Conservation (phyloP, 2,329 filamentous ascomycete genomes). For the Penicillium sp. region DNA sequence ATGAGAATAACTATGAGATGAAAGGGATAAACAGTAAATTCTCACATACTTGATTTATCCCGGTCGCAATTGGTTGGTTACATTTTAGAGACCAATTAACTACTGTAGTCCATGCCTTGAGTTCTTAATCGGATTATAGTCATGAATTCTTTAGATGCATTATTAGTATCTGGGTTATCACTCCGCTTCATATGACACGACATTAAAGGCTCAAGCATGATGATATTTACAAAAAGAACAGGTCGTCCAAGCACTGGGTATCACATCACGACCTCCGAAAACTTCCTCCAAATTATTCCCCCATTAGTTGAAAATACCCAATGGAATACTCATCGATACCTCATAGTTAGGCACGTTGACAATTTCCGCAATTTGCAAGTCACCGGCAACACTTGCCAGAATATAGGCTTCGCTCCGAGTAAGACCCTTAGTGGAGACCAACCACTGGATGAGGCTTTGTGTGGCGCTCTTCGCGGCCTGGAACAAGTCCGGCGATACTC, state of each 20-base stretch:
- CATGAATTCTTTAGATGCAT: not conserved
- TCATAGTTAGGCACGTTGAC: constrained; percentile 58
- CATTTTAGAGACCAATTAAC: not conserved
- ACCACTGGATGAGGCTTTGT: constrained; percentile 51
- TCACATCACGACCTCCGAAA: constrained; percentile 11
- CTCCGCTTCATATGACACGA: not conserved
- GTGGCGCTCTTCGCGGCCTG: constrained; percentile 53
- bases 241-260: constrained; percentile 10
- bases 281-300: not conserved
- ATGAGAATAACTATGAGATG: not conserved
- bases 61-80: not conserved
- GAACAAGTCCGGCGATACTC: constrained; percentile 49
- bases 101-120: not conserved
- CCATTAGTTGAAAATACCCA: constrained; percentile 46
- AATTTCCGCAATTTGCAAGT: constrained; percentile 54
- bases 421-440: constrained; percentile 50
- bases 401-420: constrained; percentile 54
- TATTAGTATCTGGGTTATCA: not conserved
- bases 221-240: constrained; percentile 1
- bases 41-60: not conserved
- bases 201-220: not conserved
- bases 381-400: constrained; percentile 52
- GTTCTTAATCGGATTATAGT: not conserved
- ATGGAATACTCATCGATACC: constrained; percentile 52
- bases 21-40: not conserved